phyloP scores from a whole-genome alignment of 2,329 filamentous ascomycete species.

The Venturiaceae sp. region DNA sequence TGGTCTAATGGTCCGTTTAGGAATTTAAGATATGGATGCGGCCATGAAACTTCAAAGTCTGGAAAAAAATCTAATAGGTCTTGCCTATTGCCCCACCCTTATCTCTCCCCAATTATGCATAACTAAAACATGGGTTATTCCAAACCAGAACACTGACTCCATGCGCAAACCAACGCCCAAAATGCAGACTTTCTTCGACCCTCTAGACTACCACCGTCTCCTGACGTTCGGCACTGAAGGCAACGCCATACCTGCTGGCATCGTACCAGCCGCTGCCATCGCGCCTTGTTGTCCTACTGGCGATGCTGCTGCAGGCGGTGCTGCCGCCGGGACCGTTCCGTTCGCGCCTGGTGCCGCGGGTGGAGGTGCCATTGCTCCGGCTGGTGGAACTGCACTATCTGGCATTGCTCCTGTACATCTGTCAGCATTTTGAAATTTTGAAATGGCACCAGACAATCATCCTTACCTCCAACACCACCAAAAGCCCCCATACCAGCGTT shows the following conservation, averaged over 20 bases:
- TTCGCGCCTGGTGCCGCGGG: neutral
- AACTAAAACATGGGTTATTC: neutral
- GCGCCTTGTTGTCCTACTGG: neutral
- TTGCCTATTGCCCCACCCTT: neutral
- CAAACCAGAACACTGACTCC: neutral
- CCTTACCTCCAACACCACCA: slow-evolving; percentile 8
- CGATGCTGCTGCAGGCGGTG: neutral
- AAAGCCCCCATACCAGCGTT: slow-evolving; percentile 9
- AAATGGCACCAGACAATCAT: neutral
- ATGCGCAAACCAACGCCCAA: neutral
- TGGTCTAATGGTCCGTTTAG: too few relatives aligned
- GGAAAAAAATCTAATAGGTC: neutral
- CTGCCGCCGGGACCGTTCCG: neutral
- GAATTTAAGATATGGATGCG: too few relatives aligned
- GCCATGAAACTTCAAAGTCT: too few relatives aligned
- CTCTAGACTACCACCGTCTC: neutral
- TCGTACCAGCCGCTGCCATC: neutral
- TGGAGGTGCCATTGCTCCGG: neutral
- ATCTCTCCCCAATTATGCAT: neutral
- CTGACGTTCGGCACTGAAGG: neutral
- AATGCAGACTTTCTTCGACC: neutral
- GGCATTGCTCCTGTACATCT: neutral
- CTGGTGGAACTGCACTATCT: too few relatives aligned
- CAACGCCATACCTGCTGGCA: neutral
- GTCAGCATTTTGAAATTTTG: neutral